These are phyloP conservation scores for Cladosporium sphaerospermum DNA, from an alignment of 2,329 filamentous ascomycete species.

Conservation along the genomic window DNA sequence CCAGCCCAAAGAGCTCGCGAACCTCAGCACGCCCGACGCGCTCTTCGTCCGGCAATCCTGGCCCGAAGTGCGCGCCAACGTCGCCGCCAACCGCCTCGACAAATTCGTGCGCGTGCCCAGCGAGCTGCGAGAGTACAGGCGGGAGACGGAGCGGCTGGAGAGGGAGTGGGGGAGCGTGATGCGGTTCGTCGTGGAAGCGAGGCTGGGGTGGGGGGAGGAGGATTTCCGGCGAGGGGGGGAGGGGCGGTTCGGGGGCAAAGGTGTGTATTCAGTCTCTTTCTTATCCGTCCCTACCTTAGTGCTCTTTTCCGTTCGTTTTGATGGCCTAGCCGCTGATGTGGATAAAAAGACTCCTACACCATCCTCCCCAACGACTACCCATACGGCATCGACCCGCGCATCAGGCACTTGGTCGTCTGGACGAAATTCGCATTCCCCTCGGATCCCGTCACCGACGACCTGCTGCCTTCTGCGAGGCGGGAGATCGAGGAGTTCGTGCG, in stretches of 20 bases:
- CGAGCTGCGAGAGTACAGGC: constrained; percentile 70
- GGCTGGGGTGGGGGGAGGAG: constrained; percentile 57
- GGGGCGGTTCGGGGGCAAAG: constrained; percentile 38
- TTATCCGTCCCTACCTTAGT: constrained; percentile 18
- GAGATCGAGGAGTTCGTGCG: constrained; percentile 67
- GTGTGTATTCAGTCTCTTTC: constrained; percentile 23
- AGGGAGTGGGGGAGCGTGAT: constrained; percentile 68
- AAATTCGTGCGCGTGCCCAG: constrained; percentile 71
- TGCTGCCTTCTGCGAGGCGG: constrained; percentile 57
- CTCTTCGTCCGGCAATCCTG: constrained; percentile 61
- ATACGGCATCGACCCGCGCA: constrained; percentile 71
- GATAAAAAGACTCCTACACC: constrained; percentile 42
- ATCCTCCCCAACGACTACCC: constrained; percentile 91
- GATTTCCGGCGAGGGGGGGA: constrained; percentile 28
- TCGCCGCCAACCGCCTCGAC: constrained; percentile 63
- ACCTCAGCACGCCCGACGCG: constrained; percentile 65
- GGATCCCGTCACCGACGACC: constrained; percentile 57
- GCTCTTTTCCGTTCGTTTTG: not conserved
- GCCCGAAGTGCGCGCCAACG: constrained; percentile 60
- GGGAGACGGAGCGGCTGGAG: constrained; percentile 59
- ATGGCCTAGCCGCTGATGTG: not conserved
- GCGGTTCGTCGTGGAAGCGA: constrained; percentile 64
- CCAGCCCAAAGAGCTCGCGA: constrained; percentile 60
- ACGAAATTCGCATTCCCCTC: constrained; percentile 78
- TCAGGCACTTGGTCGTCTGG: constrained; percentile 87